These are phyloP conservation scores for Taxawa tesnikishii DNA, from an alignment of 2,329 filamentous ascomycete species.

Conservation along the genomic window DNA sequence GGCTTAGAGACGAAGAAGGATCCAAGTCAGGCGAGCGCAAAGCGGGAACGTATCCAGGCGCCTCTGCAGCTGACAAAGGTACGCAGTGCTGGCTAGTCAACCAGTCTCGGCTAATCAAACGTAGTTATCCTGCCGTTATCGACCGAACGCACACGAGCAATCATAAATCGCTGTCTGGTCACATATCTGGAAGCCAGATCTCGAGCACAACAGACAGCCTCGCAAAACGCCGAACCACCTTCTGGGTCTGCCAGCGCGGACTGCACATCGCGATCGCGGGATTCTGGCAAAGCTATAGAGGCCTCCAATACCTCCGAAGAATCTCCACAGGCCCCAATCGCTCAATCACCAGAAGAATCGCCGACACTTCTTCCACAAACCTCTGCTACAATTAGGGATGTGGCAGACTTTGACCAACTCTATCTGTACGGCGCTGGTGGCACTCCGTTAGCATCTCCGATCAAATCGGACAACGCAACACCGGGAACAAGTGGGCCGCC, in stretches of 20 bases:
- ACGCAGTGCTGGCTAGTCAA: too few relatives aligned
- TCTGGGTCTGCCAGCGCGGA: too few relatives aligned
- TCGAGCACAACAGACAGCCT: slow-evolving; percentile 1
- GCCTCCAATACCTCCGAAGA: too few relatives aligned
- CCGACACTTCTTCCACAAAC: too few relatives aligned
- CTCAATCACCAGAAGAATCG: too few relatives aligned
- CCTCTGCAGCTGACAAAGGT: too few relatives aligned
- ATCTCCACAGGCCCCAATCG: too few relatives aligned
- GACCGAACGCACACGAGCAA: slow-evolving; percentile 43
- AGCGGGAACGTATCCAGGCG: slow-evolving; percentile 1
- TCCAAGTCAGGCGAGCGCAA: slow-evolving; percentile 1
- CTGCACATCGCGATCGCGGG: too few relatives aligned
- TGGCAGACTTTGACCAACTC: slow-evolving; percentile 14
- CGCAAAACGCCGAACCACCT: too few relatives aligned
- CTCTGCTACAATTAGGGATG: slow-evolving; percentile 13
- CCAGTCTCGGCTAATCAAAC: too few relatives aligned
- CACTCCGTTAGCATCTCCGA: background rate
- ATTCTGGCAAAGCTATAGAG: too few relatives aligned
- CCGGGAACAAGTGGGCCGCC: background rate
- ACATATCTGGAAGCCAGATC: slow-evolving; percentile 31
- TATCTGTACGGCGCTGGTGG: slow-evolving; percentile 1
- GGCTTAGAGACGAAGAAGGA: background rate
- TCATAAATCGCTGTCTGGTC: slow-evolving; percentile 44
- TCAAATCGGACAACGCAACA: background rate
- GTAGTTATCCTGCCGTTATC: slow-evolving; percentile 35